Conservation (phyloP, 2,329 filamentous ascomycete genomes). For the Stromatinia cepivora region DNA sequence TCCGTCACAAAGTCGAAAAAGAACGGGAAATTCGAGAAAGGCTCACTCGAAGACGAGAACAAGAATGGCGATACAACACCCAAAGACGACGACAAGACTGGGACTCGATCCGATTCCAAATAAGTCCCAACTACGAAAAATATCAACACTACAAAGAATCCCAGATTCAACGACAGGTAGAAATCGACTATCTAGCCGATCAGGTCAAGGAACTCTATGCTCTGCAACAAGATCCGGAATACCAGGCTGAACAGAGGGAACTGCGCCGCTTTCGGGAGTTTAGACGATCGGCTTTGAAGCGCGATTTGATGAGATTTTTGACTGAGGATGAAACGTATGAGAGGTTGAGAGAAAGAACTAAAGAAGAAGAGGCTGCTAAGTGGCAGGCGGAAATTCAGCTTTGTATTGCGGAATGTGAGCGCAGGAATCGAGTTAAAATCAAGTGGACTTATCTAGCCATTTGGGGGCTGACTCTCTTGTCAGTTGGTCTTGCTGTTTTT, state of each 20-base stretch:
- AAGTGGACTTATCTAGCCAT: background rate
- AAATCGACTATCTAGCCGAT: background rate
- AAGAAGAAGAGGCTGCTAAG: background rate
- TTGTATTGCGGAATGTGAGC: background rate
- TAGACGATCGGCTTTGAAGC: background rate
- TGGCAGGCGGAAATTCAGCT: background rate
- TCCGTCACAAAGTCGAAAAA: too few species aligned
- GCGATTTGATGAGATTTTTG: background rate
- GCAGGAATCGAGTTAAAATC: background rate
- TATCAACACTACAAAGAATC: background rate
- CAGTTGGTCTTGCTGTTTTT: background rate
- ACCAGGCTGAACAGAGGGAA: background rate
- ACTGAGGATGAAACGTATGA: background rate
- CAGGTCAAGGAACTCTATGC: background rate
- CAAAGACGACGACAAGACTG: background rate
- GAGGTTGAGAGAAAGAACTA: background rate
- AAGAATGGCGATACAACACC: background rate
- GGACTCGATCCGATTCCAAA: background rate
- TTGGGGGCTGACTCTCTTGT: background rate
- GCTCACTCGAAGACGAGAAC: background rate
- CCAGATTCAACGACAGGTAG: background rate
- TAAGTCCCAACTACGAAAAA: background rate
- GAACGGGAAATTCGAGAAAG: background rate
- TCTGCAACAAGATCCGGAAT: background rate
- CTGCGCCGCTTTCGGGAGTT: background rate